Conservation (phyloP, 345 rosid genomes). For the Acer saccharum region DNA sequence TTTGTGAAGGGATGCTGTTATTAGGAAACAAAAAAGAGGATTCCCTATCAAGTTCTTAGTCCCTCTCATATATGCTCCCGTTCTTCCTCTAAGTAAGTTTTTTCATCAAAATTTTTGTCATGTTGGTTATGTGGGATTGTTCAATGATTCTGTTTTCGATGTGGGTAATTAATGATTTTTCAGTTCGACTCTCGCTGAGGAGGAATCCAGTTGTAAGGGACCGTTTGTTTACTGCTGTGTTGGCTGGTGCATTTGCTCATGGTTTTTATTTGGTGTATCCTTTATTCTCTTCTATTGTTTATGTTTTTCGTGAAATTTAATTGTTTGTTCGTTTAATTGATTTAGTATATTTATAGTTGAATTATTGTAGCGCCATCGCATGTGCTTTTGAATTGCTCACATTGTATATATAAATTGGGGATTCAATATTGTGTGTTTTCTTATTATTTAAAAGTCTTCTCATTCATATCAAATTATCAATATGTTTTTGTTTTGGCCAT, state of each 20-base stretch:
- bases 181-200: conserved; percentile 76
- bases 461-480: neutral
- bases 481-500: neutral
- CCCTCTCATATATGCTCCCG: conserved; percentile 88
- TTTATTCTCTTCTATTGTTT: conserved; percentile 27
- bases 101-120: neutral
- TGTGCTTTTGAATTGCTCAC: conserved; percentile 15
- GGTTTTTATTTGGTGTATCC: conserved; percentile 98
- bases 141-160: neutral
- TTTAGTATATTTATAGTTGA: neutral
- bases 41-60: conserved; percentile 75
- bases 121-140: conserved; percentile 1
- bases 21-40: conserved; percentile 55
- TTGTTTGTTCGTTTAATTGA: neutral
- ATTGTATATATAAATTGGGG: neutral
- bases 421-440: neutral
- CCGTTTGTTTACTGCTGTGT: conserved; percentile 72
- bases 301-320: neutral
- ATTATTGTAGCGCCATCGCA: conserved; percentile 8
- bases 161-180: neutral
- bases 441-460: neutral
- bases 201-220: conserved; percentile 80
- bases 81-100: conserved; percentile 80
- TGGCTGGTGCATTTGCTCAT: conserved; percentile 89
- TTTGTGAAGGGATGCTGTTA: conserved; percentile 29